These are phyloP conservation scores for Ustilago hordei DNA, from an alignment of 1,284 basidiomycete genomes.

Conservation along the genomic window DNA sequence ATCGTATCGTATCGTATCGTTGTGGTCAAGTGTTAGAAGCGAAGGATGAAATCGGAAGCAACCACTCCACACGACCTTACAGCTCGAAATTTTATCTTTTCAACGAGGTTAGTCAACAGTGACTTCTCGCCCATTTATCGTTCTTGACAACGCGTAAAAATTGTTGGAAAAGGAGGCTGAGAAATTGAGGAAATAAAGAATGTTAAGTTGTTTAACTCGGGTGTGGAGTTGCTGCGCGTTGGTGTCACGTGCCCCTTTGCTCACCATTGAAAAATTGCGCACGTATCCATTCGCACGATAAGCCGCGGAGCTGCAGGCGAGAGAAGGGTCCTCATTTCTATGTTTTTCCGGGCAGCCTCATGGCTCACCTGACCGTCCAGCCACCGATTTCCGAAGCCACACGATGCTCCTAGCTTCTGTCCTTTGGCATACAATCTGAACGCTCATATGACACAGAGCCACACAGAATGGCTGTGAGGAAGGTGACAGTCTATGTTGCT, in stretches of 20 bases:
- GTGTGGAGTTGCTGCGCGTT: too few relatives aligned
- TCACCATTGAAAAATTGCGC: too few relatives aligned
- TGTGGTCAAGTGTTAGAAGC: not conserved
- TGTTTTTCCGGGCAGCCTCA: not conserved
- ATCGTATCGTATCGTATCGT: not conserved
- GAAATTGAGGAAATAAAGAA: too few relatives aligned
- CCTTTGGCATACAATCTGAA: not conserved
- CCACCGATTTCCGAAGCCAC: slow-evolving; percentile 21
- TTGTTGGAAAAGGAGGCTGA: too few relatives aligned
- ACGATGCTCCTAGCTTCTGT: not conserved
- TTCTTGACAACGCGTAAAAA: too few relatives aligned
- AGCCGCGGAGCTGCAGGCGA: too few relatives aligned
- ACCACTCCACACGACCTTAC: slow-evolving; percentile 13
- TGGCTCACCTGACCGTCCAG: slow-evolving; percentile 10
- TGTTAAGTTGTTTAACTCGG: too few relatives aligned
- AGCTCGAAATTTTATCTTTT: not conserved
- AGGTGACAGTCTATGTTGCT: slow-evolving; percentile 10
- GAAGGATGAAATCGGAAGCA: not conserved
- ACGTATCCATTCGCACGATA: too few relatives aligned
- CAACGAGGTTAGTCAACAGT: too few relatives aligned
- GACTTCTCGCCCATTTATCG: too few relatives aligned
- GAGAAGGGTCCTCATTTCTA: not conserved
- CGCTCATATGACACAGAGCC: not conserved
- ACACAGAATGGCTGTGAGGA: not conserved
- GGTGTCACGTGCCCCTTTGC: too few relatives aligned